Evolutionary conservation across 1,284 basidiomycete species (phyloP).

Genomic region (Malassezia equina): DNA sequence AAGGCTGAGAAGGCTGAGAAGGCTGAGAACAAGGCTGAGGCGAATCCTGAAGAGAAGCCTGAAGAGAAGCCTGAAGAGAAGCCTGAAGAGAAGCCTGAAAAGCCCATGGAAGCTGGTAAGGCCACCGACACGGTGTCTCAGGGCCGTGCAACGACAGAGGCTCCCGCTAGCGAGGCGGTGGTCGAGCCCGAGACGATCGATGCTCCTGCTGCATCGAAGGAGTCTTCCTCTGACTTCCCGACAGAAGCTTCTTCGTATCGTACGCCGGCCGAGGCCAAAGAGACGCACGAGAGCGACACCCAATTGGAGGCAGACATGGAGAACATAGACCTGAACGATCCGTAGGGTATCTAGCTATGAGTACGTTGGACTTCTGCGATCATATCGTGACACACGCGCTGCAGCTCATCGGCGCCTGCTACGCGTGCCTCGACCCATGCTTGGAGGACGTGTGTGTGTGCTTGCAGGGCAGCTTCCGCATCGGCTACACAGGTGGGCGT

Average conservation of each 20-base stretch:
- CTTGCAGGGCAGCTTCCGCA: neutral
- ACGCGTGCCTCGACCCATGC: slow-evolving; percentile 11
- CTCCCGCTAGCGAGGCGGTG: too few relatives aligned
- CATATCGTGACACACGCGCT: slow-evolving; percentile 1
- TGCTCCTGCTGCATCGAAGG: too few relatives aligned
- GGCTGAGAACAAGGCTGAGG: neutral
- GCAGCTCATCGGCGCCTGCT: slow-evolving; percentile 3
- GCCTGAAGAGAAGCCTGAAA: neutral
- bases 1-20: neutral
- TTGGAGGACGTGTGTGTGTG: neutral
- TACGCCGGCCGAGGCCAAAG: neutral
- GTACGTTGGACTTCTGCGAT: neutral
- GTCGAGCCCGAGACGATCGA: too few relatives aligned
- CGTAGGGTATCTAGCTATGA: slow-evolving; percentile 5
- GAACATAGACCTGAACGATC: slow-evolving; percentile 13
- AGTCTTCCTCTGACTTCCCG: too few relatives aligned
- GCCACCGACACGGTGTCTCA: too few relatives aligned
- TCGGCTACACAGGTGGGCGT: slow-evolving; percentile 1
- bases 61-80: neutral
- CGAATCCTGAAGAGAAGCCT: too few relatives aligned
- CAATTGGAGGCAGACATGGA: slow-evolving; percentile 12
- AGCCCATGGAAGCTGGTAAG: too few relatives aligned
- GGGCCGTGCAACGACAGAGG: too few relatives aligned
- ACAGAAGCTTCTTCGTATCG: neutral
- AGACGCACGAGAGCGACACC: neutral